These are phyloP conservation scores for Leishmania guyanensis DNA, from an alignment of 208 protist genomes.

Conservation along the genomic window DNA sequence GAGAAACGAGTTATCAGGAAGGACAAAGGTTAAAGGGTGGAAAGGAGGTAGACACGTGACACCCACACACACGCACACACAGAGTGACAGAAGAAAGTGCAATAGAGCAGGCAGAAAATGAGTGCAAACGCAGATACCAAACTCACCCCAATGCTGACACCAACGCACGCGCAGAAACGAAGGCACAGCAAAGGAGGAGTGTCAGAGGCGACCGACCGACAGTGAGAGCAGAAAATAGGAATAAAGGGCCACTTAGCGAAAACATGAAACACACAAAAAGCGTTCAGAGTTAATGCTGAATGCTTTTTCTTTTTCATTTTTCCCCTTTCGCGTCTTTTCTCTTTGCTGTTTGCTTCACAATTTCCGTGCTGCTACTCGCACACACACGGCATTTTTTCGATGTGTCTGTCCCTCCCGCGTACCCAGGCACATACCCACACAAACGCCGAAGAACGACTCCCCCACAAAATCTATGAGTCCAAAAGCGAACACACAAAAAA, in stretches of 20 bases:
- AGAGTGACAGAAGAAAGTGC: not conserved
- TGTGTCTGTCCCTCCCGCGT: not conserved
- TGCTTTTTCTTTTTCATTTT: not conserved
- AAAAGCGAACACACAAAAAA: not conserved
- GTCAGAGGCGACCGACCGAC: no score
- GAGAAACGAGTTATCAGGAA: not conserved
- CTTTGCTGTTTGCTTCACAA: not conserved
- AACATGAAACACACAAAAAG: no score
- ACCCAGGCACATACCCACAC: not conserved
- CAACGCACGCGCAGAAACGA: not conserved
- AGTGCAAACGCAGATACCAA: not conserved
- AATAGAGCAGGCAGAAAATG: not conserved
- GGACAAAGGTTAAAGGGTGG: not conserved
- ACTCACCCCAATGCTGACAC: not conserved
- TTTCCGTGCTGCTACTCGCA: not conserved
- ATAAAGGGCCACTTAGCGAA: not conserved
- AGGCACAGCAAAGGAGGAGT: not conserved
- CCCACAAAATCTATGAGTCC: not conserved
- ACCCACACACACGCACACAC: constrained; percentile 2
- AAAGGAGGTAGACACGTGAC: not conserved
- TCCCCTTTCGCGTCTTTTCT: not conserved
- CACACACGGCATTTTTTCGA: not conserved
- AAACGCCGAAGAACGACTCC: not conserved
- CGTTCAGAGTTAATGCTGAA: no score
- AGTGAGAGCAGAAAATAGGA: not conserved